These are phyloP conservation scores for Apiotrichum domesticum DNA, from an alignment of 1,284 basidiomycete species.

Conservation along the genomic window DNA sequence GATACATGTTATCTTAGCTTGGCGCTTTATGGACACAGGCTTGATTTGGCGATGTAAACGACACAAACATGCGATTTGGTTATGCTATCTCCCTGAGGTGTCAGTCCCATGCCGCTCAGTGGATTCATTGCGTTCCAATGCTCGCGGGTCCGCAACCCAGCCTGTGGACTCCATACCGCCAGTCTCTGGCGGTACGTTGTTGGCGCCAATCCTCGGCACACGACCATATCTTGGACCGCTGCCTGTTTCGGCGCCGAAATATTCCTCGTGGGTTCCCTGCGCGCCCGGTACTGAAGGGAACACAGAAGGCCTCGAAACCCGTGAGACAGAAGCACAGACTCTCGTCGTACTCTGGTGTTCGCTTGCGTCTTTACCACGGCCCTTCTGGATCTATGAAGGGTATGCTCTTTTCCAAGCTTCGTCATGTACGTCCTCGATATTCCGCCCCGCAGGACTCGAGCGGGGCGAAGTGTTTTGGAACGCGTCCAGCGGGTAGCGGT, in stretches of 20 bases:
- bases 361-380: conserved; percentile 19
- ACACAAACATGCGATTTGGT: no score
- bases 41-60: no score
- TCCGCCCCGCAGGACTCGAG: conserved; percentile 3
- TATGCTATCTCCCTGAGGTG: neutral
- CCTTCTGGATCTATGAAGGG: conserved; percentile 3
- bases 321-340: conserved; percentile 1
- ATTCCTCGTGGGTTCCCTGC: conserved; percentile 16
- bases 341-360: neutral
- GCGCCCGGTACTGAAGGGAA: neutral
- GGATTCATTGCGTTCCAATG: neutral
- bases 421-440: conserved; percentile 22
- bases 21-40: no score
- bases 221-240: neutral
- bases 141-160: neutral
- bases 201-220: conserved; percentile 12
- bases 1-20: no score
- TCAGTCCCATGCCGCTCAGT: conserved; percentile 5
- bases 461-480: conserved; percentile 3
- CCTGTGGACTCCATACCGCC: neutral
- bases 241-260: conserved; percentile 11
- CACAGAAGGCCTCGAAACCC: conserved; percentile 20
- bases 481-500: conserved; percentile 7
- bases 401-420: conserved; percentile 11
- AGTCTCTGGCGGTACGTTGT: neutral